Conservation (phyloP, 2,329 filamentous ascomycete species). For the Talaromyces atroroseus region DNA sequence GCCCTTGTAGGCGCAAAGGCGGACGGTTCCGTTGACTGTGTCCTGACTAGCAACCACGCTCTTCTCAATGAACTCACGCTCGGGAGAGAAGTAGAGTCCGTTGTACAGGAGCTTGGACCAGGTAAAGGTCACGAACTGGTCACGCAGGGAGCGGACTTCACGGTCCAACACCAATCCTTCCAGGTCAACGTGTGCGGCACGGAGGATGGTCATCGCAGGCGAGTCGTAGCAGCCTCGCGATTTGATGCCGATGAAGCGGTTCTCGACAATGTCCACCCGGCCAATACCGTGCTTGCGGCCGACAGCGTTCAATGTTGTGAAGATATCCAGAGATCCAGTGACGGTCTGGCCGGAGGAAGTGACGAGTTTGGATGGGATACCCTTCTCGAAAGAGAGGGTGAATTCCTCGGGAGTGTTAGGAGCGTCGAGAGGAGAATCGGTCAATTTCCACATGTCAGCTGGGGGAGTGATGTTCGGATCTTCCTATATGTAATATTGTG, state of each 20-base stretch:
- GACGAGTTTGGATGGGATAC: constrained; percentile 65
- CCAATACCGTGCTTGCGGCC: constrained; percentile 69
- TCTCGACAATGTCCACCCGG: constrained; percentile 77
- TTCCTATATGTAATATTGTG: constrained; percentile 20
- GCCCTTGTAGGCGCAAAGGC: constrained; percentile 64
- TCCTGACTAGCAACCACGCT: constrained; percentile 57
- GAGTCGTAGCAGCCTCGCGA: constrained; percentile 73
- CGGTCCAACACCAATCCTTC: constrained; percentile 64
- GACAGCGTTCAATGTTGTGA: constrained; percentile 66
- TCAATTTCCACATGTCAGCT: constrained; percentile 70
- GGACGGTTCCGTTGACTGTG: constrained; percentile 52
- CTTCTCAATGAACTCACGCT: constrained; percentile 66
- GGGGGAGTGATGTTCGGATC: constrained; percentile 59
- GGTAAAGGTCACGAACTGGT: constrained; percentile 64
- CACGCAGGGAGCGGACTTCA: constrained; percentile 62
- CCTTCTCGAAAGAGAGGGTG: constrained; percentile 66
- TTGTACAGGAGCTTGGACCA: constrained; percentile 57
- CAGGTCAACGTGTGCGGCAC: constrained; percentile 55
- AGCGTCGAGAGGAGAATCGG: constrained; percentile 61
- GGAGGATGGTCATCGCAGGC: constrained; percentile 32
- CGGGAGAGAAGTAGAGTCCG: constrained; percentile 64
- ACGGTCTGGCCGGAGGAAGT: constrained; percentile 54
- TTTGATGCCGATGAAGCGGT: constrained; percentile 75
- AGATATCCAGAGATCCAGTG: constrained; percentile 67
- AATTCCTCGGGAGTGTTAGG: constrained; percentile 67